phyloP scores from a whole-genome alignment of 2,329 filamentous ascomycete genomes.

The Colletotrichum magnum region DNA sequence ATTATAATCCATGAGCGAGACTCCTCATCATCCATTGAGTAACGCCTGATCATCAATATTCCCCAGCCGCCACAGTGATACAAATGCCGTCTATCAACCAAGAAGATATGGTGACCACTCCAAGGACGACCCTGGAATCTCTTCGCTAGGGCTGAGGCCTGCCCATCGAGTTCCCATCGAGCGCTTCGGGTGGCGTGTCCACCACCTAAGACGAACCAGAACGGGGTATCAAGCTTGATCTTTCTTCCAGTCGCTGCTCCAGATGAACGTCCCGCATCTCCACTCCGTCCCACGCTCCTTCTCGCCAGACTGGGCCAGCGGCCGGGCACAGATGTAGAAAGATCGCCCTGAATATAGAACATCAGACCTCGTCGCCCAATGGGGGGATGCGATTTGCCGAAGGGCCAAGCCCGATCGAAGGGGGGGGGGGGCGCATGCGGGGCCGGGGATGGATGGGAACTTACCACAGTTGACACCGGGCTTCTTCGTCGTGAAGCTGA shows the following conservation, averaged over 20 bases:
- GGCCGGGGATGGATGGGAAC: slow-evolving; percentile 44
- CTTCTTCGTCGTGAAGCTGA: slow-evolving; percentile 88
- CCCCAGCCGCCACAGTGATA: background rate
- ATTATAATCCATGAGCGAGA: slow-evolving; percentile 10
- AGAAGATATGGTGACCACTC: no score
- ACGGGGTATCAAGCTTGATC: slow-evolving; percentile 23
- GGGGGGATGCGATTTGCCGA: background rate
- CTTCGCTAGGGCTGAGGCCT: no score
- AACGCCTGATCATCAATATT: background rate
- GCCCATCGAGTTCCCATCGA: no score
- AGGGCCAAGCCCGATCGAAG: background rate
- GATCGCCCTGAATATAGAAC: slow-evolving; percentile 63
- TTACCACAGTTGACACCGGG: slow-evolving; percentile 83
- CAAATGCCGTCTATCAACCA: background rate
- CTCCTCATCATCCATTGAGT: background rate
- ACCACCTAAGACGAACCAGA: background rate
- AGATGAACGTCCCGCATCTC: slow-evolving; percentile 89
- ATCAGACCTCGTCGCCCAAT: slow-evolving; percentile 36
- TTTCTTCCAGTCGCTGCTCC: slow-evolving; percentile 72
- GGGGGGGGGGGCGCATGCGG: background rate
- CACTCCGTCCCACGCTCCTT: slow-evolving; percentile 89
- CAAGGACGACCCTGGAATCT: no score
- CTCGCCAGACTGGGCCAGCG: slow-evolving; percentile 86
- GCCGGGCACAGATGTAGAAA: slow-evolving; percentile 77
- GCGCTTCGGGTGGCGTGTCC: background rate